phyloP scores from a whole-genome alignment of 2,329 filamentous ascomycete genomes.

The Aspergillus brunneoviolaceus region DNA sequence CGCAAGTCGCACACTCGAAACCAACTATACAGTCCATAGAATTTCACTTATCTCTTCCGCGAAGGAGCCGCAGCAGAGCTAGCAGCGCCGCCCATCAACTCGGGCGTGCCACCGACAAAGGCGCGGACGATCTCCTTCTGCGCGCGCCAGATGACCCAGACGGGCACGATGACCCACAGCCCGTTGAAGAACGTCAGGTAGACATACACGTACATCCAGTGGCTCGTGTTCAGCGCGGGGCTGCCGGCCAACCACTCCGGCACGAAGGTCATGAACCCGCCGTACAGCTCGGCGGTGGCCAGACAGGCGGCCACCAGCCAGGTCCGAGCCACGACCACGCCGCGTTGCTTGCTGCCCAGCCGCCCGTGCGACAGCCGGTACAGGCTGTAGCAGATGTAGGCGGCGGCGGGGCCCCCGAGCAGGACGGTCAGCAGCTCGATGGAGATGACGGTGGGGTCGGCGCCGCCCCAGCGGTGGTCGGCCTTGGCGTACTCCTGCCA shows the following conservation, averaged over 20 bases:
- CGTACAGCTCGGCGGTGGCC: slow-evolving; percentile 65
- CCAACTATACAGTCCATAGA: not conserved
- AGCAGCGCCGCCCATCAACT: not conserved
- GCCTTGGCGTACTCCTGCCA: slow-evolving; percentile 69
- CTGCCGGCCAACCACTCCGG: slow-evolving; percentile 64
- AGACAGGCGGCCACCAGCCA: slow-evolving; percentile 60
- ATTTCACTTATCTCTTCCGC: not conserved
- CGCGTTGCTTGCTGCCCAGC: slow-evolving; percentile 24
- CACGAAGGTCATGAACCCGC: slow-evolving; percentile 64
- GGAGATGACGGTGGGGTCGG: slow-evolving; percentile 59
- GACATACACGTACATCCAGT: slow-evolving; percentile 63
- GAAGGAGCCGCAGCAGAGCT: not conserved
- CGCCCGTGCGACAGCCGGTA: slow-evolving; percentile 25
- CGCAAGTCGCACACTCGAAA: no score
- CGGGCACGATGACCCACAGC: slow-evolving; percentile 60
- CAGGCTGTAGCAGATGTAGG: slow-evolving; percentile 57
- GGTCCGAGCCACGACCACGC: slow-evolving; percentile 35
- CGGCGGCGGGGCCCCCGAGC: slow-evolving; percentile 57
- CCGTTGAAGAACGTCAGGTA: slow-evolving; percentile 66
- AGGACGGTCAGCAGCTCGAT: slow-evolving; percentile 63
- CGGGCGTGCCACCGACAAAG: slow-evolving; percentile 26
- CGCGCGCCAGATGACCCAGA: slow-evolving; percentile 57
- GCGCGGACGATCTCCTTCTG: slow-evolving; percentile 45
- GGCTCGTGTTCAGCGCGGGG: slow-evolving; percentile 57
- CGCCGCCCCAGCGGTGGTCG: slow-evolving; percentile 60